A percentile compares a stretch with the other conserved stretches of the same genome.
These are phyloP conservation scores for Eragrostis tef DNA, from an alignment of 202 grass and related monocot genomes.

Conservation along the genomic window DNA sequence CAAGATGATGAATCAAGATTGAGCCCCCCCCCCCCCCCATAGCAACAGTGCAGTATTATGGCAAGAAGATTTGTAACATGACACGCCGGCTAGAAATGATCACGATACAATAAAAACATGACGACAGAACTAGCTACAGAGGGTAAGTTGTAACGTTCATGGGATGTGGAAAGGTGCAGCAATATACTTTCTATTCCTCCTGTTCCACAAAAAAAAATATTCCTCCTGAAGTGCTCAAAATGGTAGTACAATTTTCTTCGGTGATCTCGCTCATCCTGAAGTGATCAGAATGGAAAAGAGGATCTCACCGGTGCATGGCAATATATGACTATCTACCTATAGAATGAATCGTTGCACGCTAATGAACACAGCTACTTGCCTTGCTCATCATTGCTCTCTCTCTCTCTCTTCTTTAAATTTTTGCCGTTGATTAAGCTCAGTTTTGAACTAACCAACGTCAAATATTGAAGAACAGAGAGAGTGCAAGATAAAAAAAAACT, in stretches of 20 bases:
- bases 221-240: background rate
- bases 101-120: background rate
- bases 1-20: background rate
- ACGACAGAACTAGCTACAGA: background rate
- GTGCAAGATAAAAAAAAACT: background rate
- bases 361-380: background rate
- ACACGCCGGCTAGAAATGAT: background rate
- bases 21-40: no score
- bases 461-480: no score
- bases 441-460: no score
- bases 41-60: background rate
- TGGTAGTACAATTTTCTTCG: no score
- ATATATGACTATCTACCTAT: background rate
- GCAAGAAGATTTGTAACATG: slow-evolving; percentile 7
- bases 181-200: slow-evolving; percentile 21
- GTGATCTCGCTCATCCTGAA: no score
- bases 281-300: no score
- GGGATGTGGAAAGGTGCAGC: background rate
- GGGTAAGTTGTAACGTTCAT: background rate
- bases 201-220: no score
- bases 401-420: no score
- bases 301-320: background rate
- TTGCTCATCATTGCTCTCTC: background rate
- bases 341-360: background rate
- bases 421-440: no score